These are phyloP conservation scores for Trifolium fragiferum DNA, from an alignment of 306 rosid species.

Conservation along the genomic window DNA sequence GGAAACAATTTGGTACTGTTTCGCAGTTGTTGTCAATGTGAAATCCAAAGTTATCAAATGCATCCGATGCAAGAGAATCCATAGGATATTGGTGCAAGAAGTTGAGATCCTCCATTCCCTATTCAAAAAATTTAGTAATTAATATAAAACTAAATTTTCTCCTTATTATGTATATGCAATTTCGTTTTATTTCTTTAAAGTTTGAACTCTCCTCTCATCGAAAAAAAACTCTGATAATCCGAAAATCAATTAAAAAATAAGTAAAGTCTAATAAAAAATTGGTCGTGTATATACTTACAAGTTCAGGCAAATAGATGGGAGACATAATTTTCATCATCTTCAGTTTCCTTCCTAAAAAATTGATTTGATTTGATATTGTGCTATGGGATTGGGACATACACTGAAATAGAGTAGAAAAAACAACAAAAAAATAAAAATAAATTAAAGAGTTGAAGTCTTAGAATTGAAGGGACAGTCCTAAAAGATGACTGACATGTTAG, in stretches of 20 bases:
- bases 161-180: background rate
- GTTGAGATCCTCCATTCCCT: conserved; percentile 41
- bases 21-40: conserved; percentile 16
- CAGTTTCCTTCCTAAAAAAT: background rate
- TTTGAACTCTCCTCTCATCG: no score
- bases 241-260: no score
- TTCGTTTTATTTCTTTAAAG: no score
- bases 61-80: conserved; percentile 34
- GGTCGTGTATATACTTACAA: conserved; percentile 37
- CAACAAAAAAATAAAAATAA: background rate
- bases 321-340: conserved; percentile 46
- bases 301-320: conserved; percentile 42
- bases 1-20: conserved; percentile 35
- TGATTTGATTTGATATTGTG: background rate
- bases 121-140: background rate
- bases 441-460: background rate
- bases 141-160: background rate
- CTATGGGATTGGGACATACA: background rate
- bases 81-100: conserved; percentile 41
- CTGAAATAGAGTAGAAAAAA: conserved; percentile 16
- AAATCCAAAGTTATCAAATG: conserved; percentile 16
- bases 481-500: background rate
- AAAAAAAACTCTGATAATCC: background rate
- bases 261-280: background rate
- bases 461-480: background rate